Conservation (phyloP, 108 stramenopile genomes). For the Cyclotella cryptica region DNA sequence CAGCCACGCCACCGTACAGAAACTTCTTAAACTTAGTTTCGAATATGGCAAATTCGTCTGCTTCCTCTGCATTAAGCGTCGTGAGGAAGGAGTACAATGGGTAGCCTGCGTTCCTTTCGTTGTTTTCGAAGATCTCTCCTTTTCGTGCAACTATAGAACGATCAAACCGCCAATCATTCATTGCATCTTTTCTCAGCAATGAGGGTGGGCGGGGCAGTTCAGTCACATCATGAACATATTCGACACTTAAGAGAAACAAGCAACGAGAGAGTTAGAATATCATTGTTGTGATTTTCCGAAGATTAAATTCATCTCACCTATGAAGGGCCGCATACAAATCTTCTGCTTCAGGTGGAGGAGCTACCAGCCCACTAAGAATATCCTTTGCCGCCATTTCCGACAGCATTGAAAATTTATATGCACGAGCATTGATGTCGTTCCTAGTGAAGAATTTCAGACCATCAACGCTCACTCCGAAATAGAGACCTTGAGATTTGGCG, state of each 20-base stretch:
- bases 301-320: constrained; percentile 20
- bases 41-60: constrained; percentile 60
- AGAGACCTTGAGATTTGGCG: constrained; percentile 87
- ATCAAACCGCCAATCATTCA: constrained; percentile 63
- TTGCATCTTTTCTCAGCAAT: constrained; percentile 57
- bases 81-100: constrained; percentile 49
- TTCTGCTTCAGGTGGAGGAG: constrained; percentile 83
- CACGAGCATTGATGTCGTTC: constrained; percentile 76
- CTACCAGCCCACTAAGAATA: constrained; percentile 76
- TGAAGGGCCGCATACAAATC: constrained; percentile 79
- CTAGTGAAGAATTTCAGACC: constrained; percentile 83
- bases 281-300: neutral
- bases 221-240: constrained; percentile 76
- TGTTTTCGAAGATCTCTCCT: constrained; percentile 42
- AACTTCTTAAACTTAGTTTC: constrained; percentile 81
- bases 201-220: constrained; percentile 72
- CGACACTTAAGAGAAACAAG: constrained; percentile 44
- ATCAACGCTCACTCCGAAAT: constrained; percentile 87
- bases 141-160: constrained; percentile 39
- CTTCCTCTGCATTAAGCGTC: constrained; percentile 54
- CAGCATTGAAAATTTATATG: constrained; percentile 75
- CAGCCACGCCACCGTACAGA: constrained; percentile 81
- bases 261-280: neutral
- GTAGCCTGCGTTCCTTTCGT: constrained; percentile 28
- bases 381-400: constrained; percentile 69